Evolutionary conservation across 1,139 yeast species (phyloP), one percentile per base, ranked within the genome.

Genomic region (Kurtzmaniella quercitrusa): DNA sequence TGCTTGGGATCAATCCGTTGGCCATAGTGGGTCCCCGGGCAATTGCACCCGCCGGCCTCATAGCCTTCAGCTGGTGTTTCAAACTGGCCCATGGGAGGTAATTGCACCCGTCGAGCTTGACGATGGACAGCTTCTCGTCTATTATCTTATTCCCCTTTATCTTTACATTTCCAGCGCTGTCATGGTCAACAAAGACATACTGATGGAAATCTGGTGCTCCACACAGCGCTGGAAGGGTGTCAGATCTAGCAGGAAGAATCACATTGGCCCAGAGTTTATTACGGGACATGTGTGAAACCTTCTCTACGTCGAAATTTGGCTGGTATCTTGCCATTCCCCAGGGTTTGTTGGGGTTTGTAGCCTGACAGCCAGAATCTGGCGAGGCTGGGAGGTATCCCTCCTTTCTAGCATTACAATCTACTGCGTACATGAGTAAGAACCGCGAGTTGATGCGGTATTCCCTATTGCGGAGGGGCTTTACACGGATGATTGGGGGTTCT

Each of bases 221-320:
- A 54, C 36, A 5, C 18, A 38, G 51, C n/a, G 19, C 7, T 7
- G 46, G 46, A 9, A 44, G 33, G n/a, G 44, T 19, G 51, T 77
- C 82, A 0, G 43, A 18, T 44, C 83, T 57, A n/a, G 80, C 80
- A 5, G 66, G 66, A 36, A 78, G 62, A 3, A 75, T 64, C n/a
- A 75, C 74, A 38, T 62, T 62, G 44, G 66, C 63, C 81, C 82
- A 77, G 37, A 77, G 58, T 51, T 77, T 77, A 40, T 71, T 75
- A 53, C 65, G 62, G 4, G 76, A 60, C 55, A 60, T 43, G 19
- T 63, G 55, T 3, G 78, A 73, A 16, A 75, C 55, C 23, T 62
- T 61, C 44, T 55, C 57, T 33, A 66, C 52, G 46, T 66, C 60
- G 44, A 62, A 48, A 17, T 51, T 41, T 23, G 51, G 46, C 51